These are phyloP conservation scores for Curvularia sp. DNA, from an alignment of 2,329 filamentous ascomycete species.

Conservation along the genomic window DNA sequence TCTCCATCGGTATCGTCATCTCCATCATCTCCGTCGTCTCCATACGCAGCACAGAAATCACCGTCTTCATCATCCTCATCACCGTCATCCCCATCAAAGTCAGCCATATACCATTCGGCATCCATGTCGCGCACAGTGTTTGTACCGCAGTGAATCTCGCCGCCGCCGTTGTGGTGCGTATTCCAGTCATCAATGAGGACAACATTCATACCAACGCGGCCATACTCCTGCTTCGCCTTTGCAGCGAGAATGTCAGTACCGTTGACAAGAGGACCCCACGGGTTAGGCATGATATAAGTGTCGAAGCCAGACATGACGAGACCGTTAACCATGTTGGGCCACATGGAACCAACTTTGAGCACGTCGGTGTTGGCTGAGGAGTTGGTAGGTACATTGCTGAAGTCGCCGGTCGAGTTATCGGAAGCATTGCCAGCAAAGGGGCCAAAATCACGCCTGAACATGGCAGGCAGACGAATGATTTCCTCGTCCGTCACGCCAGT, in stretches of 20 bases:
- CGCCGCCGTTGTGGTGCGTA: conserved; percentile 12
- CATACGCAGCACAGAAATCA: not conserved
- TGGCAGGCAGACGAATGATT: conserved; percentile 9
- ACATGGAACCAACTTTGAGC: not conserved
- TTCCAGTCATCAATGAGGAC: conserved; percentile 16
- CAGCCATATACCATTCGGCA: not conserved
- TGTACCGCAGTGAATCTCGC: conserved; percentile 18
- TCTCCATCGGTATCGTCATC: too few species aligned
- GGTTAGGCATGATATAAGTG: not conserved
- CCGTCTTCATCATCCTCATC: not conserved
- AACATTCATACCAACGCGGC: conserved; percentile 7
- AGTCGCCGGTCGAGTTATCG: not conserved
- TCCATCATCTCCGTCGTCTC: not conserved
- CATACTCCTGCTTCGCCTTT: conserved; percentile 8
- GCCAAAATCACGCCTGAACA: conserved; percentile 1
- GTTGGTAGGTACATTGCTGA: not conserved
- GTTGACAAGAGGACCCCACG: conserved; percentile 3
- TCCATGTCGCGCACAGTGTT: conserved; percentile 15
- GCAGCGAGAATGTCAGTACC: not conserved
- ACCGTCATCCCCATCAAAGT: not conserved
- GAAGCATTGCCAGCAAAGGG: not conserved
- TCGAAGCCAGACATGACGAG: conserved; percentile 2
- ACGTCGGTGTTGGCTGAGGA: not conserved
- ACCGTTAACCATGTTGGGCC: conserved; percentile 1
- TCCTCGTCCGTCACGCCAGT: conserved; percentile 16